Evolutionary conservation across 1,284 basidiomycete species (phyloP).

Genomic region (Gomphus bonarii): DNA sequence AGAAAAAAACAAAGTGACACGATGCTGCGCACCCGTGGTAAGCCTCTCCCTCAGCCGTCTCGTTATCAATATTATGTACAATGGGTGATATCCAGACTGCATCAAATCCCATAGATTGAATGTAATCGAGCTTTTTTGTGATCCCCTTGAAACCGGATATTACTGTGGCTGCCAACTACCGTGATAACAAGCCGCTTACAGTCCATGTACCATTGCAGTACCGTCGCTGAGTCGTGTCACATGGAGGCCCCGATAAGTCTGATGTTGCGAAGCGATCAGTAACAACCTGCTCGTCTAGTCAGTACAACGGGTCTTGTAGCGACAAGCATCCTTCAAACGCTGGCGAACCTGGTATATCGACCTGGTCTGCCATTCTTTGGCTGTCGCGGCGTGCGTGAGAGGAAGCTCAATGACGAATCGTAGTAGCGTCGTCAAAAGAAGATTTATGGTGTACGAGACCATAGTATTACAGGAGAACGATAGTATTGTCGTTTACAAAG

Average conservation of each 20-base stretch:
- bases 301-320: background rate
- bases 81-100: slow-evolving; percentile 34
- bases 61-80: slow-evolving; percentile 25
- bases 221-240: slow-evolving; percentile 14
- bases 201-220: slow-evolving; percentile 21
- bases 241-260: slow-evolving; percentile 15
- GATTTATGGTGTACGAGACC: background rate
- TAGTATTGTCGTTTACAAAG: background rate
- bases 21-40: slow-evolving; percentile 26
- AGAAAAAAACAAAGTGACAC: slow-evolving; percentile 8
- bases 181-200: background rate
- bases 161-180: background rate
- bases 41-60: slow-evolving; percentile 21
- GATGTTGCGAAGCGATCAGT: slow-evolving; percentile 16
- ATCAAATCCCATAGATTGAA: slow-evolving; percentile 22
- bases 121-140: slow-evolving; percentile 21
- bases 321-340: background rate
- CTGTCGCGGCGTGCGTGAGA: slow-evolving; percentile 15
- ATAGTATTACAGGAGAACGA: background rate
- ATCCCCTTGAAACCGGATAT: slow-evolving; percentile 9
- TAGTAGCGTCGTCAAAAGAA: background rate
- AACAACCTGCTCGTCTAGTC: slow-evolving; percentile 11
- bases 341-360: slow-evolving; percentile 23
- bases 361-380: slow-evolving; percentile 20
- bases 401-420: background rate